Evolutionary conservation across 23 red algal species (phyloP).

Genomic region (Gracilaria gracilis): DNA sequence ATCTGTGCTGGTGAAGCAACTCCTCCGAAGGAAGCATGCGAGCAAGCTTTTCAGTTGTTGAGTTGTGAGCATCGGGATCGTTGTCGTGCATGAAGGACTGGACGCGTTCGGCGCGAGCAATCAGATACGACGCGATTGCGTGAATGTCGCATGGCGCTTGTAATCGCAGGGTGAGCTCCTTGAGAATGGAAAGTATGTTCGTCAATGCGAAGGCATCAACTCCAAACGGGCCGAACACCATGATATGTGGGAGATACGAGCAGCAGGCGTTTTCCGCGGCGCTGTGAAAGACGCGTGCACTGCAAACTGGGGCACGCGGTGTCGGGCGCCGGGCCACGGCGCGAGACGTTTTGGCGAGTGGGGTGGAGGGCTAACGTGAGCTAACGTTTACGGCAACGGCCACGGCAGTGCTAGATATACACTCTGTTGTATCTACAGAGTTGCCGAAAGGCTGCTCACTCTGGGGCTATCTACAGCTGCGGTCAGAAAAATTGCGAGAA

Average conservation of each 20-base stretch:
- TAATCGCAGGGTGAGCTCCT: slow-evolving; percentile 12
- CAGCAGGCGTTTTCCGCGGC: not conserved
- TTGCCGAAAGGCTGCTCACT: no score
- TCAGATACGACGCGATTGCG: not conserved
- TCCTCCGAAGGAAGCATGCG: not conserved
- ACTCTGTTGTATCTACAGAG: no score
- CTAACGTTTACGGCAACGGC: no score
- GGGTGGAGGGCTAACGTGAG: no score
- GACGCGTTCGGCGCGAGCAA: not conserved
- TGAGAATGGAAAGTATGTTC: not conserved
- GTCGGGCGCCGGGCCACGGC: not conserved
- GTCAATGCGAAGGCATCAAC: slow-evolving; percentile 21
- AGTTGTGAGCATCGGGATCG: not conserved
- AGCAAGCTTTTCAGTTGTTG: not conserved
- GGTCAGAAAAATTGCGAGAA: not conserved
- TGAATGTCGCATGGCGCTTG: not conserved
- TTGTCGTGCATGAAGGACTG: not conserved
- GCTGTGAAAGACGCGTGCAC: not conserved
- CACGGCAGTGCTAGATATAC: not conserved
- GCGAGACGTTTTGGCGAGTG: not conserved
- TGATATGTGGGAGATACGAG: not conserved
- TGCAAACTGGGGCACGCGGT: not conserved
- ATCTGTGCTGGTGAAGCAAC: not conserved
- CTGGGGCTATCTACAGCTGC: no score
- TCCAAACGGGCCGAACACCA: slow-evolving; percentile 31